phyloP scores from a whole-genome alignment of 2,329 filamentous ascomycete genomes.

The Aureobasidium sp. region DNA sequence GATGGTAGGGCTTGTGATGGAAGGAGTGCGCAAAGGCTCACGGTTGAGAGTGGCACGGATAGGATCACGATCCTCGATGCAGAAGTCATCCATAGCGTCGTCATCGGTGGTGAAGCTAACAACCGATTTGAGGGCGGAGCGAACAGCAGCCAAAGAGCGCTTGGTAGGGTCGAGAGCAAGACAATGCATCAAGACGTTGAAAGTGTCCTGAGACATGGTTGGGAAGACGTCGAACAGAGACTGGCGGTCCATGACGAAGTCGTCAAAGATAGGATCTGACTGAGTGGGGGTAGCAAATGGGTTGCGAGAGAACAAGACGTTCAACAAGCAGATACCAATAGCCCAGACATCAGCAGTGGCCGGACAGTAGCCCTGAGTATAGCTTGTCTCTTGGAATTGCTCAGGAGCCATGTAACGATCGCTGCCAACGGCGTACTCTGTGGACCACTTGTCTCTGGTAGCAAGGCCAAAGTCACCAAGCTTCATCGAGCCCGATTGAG shows the following conservation, averaged over 20 bases:
- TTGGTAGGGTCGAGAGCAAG: slow-evolving; percentile 86
- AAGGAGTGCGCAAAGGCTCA: slow-evolving; percentile 90
- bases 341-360: slow-evolving; percentile 95
- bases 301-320: slow-evolving; percentile 93
- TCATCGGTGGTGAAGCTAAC: slow-evolving; percentile 92
- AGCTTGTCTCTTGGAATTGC: slow-evolving; percentile 80
- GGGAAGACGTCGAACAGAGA: slow-evolving; percentile 97
- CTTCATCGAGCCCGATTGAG: slow-evolving; percentile 80
- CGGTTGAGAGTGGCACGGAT: slow-evolving; percentile 78
- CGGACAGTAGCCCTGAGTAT: slow-evolving; percentile 67
- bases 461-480: slow-evolving; percentile 93
- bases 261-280: slow-evolving; percentile 84
- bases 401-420: slow-evolving; percentile 99
- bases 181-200: slow-evolving; percentile 82
- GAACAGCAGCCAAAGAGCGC: slow-evolving; percentile 70
- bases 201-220: slow-evolving; percentile 97
- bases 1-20: slow-evolving; percentile 77
- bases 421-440: slow-evolving; percentile 88
- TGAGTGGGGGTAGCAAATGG: slow-evolving; percentile 87
- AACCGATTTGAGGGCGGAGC: slow-evolving; percentile 67
- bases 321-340: slow-evolving; percentile 90
- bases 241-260: slow-evolving; percentile 89
- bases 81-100: slow-evolving; percentile 88
- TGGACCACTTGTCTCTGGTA: slow-evolving; percentile 81
- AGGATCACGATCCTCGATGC: slow-evolving; percentile 62